Evolutionary conservation across 306 rosid species (phyloP).

Genomic region (Lathyrus aphaca): DNA sequence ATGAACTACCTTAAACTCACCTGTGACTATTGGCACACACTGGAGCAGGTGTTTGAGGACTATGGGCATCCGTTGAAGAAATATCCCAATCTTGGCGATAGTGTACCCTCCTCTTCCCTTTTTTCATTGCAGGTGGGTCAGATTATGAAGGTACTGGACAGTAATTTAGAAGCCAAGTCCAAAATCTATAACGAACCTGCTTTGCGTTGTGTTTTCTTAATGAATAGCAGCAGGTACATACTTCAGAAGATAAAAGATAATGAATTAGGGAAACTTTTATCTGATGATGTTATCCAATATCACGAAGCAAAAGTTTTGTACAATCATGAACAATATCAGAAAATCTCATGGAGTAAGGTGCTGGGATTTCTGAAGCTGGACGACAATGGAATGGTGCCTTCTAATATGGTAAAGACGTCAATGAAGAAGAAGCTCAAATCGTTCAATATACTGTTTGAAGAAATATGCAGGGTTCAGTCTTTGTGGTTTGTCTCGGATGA

Average conservation of each 20-base stretch:
- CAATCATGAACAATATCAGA: slow-evolving; percentile 49
- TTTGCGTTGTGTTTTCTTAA: slow-evolving; percentile 61
- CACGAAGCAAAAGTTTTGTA: slow-evolving; percentile 54
- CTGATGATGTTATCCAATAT: slow-evolving; percentile 62
- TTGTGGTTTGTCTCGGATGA: slow-evolving; percentile 3
- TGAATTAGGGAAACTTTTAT: slow-evolving; percentile 58
- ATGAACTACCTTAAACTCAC: slow-evolving; percentile 85
- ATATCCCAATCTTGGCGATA: slow-evolving; percentile 31
- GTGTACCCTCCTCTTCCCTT: slow-evolving; percentile 39
- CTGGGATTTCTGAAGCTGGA: not conserved
- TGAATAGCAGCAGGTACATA: slow-evolving; percentile 69
- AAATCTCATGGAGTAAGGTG: slow-evolving; percentile 29
- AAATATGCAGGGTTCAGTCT: slow-evolving; percentile 15
- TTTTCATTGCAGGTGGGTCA: slow-evolving; percentile 73
- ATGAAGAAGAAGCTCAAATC: not conserved
- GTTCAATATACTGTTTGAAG: not conserved
- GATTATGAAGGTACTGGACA: slow-evolving; percentile 54
- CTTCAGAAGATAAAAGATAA: slow-evolving; percentile 54
- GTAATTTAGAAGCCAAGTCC: slow-evolving; percentile 65
- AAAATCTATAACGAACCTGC: slow-evolving; percentile 59
- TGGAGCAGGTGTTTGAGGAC: slow-evolving; percentile 82
- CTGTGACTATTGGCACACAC: slow-evolving; percentile 59
- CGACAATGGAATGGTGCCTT: not conserved
- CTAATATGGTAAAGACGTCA: not conserved
- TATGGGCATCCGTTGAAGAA: slow-evolving; percentile 42